A percentile compares a stretch with the other conserved stretches of the same genome.
phyloP scores from a whole-genome alignment of 2,329 filamentous ascomycete genomes.

The Paracoccidioides lutzii region DNA sequence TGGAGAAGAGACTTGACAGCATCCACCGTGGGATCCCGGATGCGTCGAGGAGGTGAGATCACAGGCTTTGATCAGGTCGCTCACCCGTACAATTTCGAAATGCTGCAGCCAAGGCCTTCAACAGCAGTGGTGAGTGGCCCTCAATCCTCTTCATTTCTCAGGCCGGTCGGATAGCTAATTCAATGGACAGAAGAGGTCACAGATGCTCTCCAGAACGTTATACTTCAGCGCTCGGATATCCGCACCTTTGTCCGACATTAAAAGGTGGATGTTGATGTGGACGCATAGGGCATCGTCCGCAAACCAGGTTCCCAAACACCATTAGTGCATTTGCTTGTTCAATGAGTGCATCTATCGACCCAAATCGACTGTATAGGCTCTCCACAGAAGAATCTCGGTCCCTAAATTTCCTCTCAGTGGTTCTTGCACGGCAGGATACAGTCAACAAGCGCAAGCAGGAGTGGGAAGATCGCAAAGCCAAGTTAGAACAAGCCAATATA shows the following conservation, averaged over 20 bases:
- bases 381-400: too few relatives aligned
- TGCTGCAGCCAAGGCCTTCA: conserved; percentile 25
- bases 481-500: conserved; percentile 9
- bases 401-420: conserved; percentile 12
- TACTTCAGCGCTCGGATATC: too few relatives aligned
- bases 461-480: conserved; percentile 10
- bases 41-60: conserved; percentile 21
- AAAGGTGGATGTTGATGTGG: too few relatives aligned
- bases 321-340: too few relatives aligned
- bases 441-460: conserved; percentile 11
- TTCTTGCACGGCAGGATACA: conserved; percentile 11
- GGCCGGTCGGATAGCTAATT: background rate
- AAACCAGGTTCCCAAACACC: too few relatives aligned
- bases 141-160: background rate
- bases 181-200: background rate
- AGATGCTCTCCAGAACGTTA: too few relatives aligned
- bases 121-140: conserved; percentile 23
- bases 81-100: conserved; percentile 24
- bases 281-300: too few relatives aligned
- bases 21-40: conserved; percentile 2
- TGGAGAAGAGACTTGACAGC: conserved; percentile 14
- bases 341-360: too few relatives aligned
- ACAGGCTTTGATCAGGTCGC: conserved; percentile 22
- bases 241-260: too few relatives aligned
- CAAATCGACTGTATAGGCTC: too few relatives aligned